Conservation (phyloP, 2,329 filamentous ascomycete species). For the Colletotrichum sp. region DNA sequence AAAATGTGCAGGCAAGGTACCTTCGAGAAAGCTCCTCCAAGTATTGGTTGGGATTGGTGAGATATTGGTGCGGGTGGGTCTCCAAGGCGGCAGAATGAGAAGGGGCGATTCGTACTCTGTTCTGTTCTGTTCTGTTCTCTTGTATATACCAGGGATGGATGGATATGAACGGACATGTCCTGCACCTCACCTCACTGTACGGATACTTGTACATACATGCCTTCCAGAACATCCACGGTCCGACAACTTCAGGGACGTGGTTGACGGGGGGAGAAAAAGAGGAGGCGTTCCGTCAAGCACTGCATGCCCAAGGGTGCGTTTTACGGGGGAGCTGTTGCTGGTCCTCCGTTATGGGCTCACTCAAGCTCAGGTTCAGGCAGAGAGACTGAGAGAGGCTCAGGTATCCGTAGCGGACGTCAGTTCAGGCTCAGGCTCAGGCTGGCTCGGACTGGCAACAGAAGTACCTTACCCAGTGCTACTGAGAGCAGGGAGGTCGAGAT, state of each 20-base stretch:
- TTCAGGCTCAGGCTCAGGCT: neutral
- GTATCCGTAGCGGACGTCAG: neutral
- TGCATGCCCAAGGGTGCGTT: neutral
- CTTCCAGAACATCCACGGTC: neutral
- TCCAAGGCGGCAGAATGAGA: slow-evolving; percentile 3
- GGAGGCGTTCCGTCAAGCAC: neutral
- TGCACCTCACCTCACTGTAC: neutral
- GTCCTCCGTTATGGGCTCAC: neutral
- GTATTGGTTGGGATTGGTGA: slow-evolving; percentile 15
- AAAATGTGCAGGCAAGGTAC: neutral
- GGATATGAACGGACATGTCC: neutral
- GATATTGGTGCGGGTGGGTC: slow-evolving; percentile 17
- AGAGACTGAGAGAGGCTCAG: neutral
- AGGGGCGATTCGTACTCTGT: neutral
- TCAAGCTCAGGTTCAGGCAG: neutral
- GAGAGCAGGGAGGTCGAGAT: neutral
- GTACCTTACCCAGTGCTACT: neutral
- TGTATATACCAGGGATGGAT: neutral
- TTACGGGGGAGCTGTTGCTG: neutral
- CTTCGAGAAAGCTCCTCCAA: neutral
- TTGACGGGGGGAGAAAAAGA: neutral
- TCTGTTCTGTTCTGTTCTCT: neutral
- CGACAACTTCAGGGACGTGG: neutral
- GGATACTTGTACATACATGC: neutral
- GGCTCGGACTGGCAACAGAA: neutral